Conservation (phyloP, 352 stramenopile species). For the Globisporangium viniferum region DNA sequence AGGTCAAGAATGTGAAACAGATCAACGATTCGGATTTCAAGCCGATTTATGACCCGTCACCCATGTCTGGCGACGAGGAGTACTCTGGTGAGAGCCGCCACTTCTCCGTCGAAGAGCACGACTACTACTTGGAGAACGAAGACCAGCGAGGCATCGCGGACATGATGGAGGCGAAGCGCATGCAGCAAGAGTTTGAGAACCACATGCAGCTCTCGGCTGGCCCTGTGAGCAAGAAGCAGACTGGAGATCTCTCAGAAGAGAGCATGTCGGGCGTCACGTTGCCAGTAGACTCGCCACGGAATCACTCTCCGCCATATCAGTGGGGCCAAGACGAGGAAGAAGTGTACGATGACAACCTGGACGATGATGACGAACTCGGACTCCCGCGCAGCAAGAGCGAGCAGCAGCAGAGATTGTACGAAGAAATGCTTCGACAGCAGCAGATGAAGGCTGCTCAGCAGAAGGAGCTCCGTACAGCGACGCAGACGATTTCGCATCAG, state of each 20-base stretch:
- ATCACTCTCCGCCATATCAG: background rate
- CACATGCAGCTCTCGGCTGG: slow-evolving; percentile 27
- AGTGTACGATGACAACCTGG: slow-evolving; percentile 10
- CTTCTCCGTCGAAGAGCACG: slow-evolving; percentile 49
- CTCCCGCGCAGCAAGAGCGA: slow-evolving; percentile 30
- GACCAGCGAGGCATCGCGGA: slow-evolving; percentile 42
- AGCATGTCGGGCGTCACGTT: slow-evolving; percentile 24
- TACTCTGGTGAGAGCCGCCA: slow-evolving; percentile 25
- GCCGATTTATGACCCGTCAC: slow-evolving; percentile 48
- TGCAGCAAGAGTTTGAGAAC: slow-evolving; percentile 64
- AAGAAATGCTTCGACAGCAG: slow-evolving; percentile 21
- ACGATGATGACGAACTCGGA: slow-evolving; percentile 32
- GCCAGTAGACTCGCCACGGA: slow-evolving; percentile 16
- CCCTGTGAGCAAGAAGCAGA: slow-evolving; percentile 2
- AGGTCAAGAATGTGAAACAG: slow-evolving; percentile 13
- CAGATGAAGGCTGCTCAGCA: slow-evolving; percentile 24
- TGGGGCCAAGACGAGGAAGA: background rate
- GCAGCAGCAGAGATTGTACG: slow-evolving; percentile 24
- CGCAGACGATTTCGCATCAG: slow-evolving; percentile 12
- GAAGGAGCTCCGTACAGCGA: slow-evolving; percentile 17
- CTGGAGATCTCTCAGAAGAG: background rate
- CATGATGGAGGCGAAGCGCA: slow-evolving; percentile 64
- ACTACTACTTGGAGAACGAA: slow-evolving; percentile 56
- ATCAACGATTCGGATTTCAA: slow-evolving; percentile 18
- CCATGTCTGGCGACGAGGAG: slow-evolving; percentile 14